A percentile compares a stretch with the other conserved stretches of the same genome.
phyloP scores from a whole-genome alignment of 768 basidiomycete species.

The Kwoniella mangroviensis region DNA sequence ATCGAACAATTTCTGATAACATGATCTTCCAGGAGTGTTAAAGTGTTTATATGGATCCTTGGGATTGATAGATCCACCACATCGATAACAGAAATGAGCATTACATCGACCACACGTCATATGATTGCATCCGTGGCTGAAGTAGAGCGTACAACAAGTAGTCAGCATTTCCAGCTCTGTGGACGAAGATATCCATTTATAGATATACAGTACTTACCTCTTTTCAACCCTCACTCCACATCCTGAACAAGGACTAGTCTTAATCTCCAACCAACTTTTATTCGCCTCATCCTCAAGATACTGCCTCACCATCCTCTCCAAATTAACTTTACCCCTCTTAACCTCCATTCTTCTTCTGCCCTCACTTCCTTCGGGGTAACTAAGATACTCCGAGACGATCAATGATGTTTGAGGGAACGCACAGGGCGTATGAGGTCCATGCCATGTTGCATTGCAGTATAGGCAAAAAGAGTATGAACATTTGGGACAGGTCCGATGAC shows the following conservation, averaged over 20 bases:
- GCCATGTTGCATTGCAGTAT: slow-evolving; percentile 84
- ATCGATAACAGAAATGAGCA: slow-evolving; percentile 49
- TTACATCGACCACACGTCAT: slow-evolving; percentile 62
- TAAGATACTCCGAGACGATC: slow-evolving; percentile 71
- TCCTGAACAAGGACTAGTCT: slow-evolving; percentile 70
- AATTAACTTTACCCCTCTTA: slow-evolving; percentile 68
- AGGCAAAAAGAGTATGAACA: slow-evolving; percentile 83
- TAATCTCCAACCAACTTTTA: slow-evolving; percentile 70
- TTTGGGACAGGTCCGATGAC: slow-evolving; percentile 70
- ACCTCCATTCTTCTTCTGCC: slow-evolving; percentile 66
- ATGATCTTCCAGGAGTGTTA: slow-evolving; percentile 39
- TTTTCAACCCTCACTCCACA: slow-evolving; percentile 71
- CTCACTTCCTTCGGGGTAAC: slow-evolving; percentile 63
- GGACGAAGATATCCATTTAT: too few relatives aligned
- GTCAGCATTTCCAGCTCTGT: neutral
- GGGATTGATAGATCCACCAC: slow-evolving; percentile 37
- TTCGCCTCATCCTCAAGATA: slow-evolving; percentile 78
- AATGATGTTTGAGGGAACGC: slow-evolving; percentile 70
- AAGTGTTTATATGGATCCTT: slow-evolving; percentile 55
- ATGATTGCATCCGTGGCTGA: slow-evolving; percentile 76
- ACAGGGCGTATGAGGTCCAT: slow-evolving; percentile 76
- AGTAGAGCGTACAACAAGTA: neutral
- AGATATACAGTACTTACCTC: too few relatives aligned
- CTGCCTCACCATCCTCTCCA: slow-evolving; percentile 67
- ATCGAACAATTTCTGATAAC: slow-evolving; percentile 56